phyloP scores from a whole-genome alignment of 371 early-diverging fungal genomes.

The Furculomyces boomerangus region DNA sequence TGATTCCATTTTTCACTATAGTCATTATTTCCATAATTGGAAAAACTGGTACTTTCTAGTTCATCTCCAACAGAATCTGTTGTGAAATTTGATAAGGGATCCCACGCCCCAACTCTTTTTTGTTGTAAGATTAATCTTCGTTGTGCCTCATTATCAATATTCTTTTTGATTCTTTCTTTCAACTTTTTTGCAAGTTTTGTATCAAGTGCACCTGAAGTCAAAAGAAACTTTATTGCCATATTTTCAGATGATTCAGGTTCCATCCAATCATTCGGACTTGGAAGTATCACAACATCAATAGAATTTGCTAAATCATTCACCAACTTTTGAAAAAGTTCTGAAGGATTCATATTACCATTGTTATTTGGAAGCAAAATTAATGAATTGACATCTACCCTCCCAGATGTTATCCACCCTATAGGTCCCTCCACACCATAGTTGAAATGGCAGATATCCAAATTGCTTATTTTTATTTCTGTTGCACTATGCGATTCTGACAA shows the following conservation, averaged over 20 bases:
- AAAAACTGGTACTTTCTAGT: neutral
- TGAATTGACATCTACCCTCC: constrained; percentile 65
- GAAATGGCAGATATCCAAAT: constrained; percentile 78
- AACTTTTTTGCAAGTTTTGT: constrained; percentile 12
- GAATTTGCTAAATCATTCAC: constrained; percentile 61
- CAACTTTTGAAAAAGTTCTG: constrained; percentile 39
- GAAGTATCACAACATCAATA: constrained; percentile 40
- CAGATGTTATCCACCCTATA: constrained; percentile 84
- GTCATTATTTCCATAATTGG: neutral
- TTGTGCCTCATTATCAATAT: constrained; percentile 14
- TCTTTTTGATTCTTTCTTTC: constrained; percentile 10
- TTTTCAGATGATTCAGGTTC: constrained; percentile 14
- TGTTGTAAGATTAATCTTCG: constrained; percentile 7
- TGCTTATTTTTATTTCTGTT: constrained; percentile 72
- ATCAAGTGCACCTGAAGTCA: constrained; percentile 13
- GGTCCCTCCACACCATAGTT: constrained; percentile 76
- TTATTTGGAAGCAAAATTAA: constrained; percentile 41
- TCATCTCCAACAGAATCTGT: neutral
- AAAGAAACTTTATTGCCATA: constrained; percentile 9
- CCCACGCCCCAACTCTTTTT: neutral
- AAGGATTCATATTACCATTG: constrained; percentile 12
- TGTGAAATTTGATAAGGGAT: neutral
- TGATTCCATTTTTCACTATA: neutral
- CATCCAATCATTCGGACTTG: constrained; percentile 17
- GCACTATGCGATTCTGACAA: neutral